These are phyloP conservation scores for Bathelium albidoporum DNA, from an alignment of 495 filamentous ascomycete species.

Conservation along the genomic window DNA sequence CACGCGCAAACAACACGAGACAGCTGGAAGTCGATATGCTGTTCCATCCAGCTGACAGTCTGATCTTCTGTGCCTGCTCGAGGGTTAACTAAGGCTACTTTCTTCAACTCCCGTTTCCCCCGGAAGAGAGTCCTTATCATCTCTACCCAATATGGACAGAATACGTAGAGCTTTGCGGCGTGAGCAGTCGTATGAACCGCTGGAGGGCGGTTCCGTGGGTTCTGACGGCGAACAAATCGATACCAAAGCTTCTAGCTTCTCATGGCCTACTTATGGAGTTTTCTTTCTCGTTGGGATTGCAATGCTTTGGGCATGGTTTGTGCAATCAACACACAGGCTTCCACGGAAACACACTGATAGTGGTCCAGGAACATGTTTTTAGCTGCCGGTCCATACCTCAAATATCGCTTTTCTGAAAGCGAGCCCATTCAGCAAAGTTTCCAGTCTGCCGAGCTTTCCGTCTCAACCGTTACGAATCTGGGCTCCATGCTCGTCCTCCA, in stretches of 20 bases:
- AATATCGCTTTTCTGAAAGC: constrained; percentile 62
- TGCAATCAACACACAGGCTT: not conserved
- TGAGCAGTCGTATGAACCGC: constrained; percentile 26
- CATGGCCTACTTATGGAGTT: constrained; percentile 67
- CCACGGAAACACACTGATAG: not conserved
- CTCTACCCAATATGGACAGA: constrained; percentile 24
- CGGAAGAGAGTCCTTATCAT: not conserved
- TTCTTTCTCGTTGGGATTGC: constrained; percentile 81
- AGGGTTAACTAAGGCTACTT: not conserved
- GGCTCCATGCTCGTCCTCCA: constrained; percentile 60
- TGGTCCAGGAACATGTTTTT: constrained; percentile 90
- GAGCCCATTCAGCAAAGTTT: constrained; percentile 67
- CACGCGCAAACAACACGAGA: not conserved
- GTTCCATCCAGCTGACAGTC: not conserved
- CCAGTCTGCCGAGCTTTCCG: constrained; percentile 78
- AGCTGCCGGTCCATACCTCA: constrained; percentile 88
- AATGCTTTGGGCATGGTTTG: constrained; percentile 96
- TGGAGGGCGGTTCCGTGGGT: constrained; percentile 21
- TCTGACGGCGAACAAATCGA: constrained; percentile 20
- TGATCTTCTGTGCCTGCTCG: not conserved
- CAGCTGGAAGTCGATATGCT: not conserved
- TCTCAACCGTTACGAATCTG: constrained; percentile 75
- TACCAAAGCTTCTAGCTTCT: constrained; percentile 18
- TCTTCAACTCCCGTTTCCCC: not conserved
- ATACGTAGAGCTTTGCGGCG: constrained; percentile 18